Evolutionary conservation across 2,329 filamentous ascomycete genomes (phyloP), one percentile per base, ranked within the genome.

Genomic region (Botryotinia globosa): DNA sequence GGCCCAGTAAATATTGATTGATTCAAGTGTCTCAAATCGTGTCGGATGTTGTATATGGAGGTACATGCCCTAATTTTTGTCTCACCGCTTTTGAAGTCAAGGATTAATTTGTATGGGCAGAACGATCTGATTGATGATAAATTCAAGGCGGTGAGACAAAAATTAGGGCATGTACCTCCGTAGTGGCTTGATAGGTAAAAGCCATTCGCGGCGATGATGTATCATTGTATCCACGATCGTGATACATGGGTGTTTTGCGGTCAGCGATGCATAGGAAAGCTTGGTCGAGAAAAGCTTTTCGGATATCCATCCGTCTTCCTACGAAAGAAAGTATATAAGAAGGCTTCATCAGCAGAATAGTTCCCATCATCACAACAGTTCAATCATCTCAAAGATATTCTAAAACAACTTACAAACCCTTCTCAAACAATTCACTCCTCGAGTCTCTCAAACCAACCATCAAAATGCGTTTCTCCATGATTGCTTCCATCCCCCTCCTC

Each of bases 381-480:
- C 67, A n/a, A 18, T 62, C 42, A 69, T 16, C 67, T 20, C 67
- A 45, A 62, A 44, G 34, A 56, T 48, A 42, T 22, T 22, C 29
- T 7, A 45, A 54, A 69, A 61, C 14, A 69, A n/a, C 16, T 34
- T 32, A 34, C 20, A 54, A 69, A 45, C 32, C 20, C 67, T 37
- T 44, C n/a, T 44, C 20, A 69, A 69, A 37, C 32, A 34, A 37
- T 22, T 64, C 25, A 66, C 61, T 54, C 45, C 7, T 34, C 56
- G 39, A 69, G 56, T 22, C 32, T n/a, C 25, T 44, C 29, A 37
- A 71, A 58, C 45, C n/a, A 44, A 66, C 37, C 18, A 37, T 58
- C 69, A 71, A 66, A 66, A 71, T 71, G 69, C 61, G 34, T 54
- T 66, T 71, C 69, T 66, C 69, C 45, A 66, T 66, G 45, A 71